phyloP scores from a whole-genome alignment of 2,329 filamentous ascomycete genomes.

The Talaromyces sp. region DNA sequence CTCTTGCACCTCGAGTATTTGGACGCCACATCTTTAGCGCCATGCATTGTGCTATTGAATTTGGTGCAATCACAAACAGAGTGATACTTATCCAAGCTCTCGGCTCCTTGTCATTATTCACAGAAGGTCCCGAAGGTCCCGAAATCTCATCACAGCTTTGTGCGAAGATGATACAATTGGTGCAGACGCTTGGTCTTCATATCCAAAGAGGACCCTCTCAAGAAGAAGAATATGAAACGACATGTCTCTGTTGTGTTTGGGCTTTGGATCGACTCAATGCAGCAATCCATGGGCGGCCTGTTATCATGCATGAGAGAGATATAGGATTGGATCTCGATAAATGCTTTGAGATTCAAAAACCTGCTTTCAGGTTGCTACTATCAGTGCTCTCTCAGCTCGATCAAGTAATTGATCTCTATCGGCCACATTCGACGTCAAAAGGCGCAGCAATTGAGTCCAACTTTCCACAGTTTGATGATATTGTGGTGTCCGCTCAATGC shows the following conservation, averaged over 20 bases:
- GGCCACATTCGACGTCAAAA: constrained; percentile 43
- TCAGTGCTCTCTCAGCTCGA: constrained; percentile 56
- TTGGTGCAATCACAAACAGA: constrained; percentile 38
- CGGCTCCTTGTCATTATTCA: constrained; percentile 56
- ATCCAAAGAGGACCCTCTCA: constrained; percentile 28
- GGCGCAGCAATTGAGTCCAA: constrained; percentile 25
- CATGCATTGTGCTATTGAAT: constrained; percentile 17
- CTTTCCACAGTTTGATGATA: constrained; percentile 29
- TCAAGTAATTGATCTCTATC: constrained; percentile 58
- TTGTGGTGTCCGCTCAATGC: constrained; percentile 22
- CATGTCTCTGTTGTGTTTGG: constrained; percentile 56
- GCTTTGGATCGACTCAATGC: constrained; percentile 59
- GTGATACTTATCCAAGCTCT: constrained; percentile 55
- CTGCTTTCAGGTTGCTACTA: constrained; percentile 58
- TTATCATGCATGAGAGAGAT: constrained; percentile 60
- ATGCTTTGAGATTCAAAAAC: constrained; percentile 51
- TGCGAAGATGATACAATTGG: constrained; percentile 55
- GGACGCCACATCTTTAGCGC: constrained; percentile 3
- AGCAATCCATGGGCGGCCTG: constrained; percentile 59
- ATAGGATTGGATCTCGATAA: constrained; percentile 53
- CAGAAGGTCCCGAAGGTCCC: constrained; percentile 55
- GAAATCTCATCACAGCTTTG: constrained; percentile 55
- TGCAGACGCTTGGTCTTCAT: constrained; percentile 57
- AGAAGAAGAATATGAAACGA: constrained; percentile 10
- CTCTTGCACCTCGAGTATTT: constrained; percentile 6